Conservation (phyloP, 1,284 basidiomycete species). For the Cryptococcus sp. region DNA sequence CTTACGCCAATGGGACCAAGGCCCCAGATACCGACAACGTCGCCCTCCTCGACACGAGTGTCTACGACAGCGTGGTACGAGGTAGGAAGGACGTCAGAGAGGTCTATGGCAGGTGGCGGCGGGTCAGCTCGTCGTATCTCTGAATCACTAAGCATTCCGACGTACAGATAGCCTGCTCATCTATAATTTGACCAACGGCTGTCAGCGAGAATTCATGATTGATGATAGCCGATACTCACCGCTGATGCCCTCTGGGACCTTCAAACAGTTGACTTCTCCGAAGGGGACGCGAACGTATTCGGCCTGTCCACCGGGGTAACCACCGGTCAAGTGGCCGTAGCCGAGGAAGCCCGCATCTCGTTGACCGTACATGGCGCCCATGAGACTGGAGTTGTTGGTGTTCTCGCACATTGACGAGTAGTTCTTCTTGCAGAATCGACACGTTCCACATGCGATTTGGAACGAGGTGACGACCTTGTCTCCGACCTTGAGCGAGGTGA, state of each 20-base stretch:
- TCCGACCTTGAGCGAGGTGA: slow-evolving; percentile 63
- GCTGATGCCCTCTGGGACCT: slow-evolving; percentile 65
- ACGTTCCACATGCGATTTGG: slow-evolving; percentile 76
- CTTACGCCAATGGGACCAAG: slow-evolving; percentile 47
- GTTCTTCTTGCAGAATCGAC: slow-evolving; percentile 71
- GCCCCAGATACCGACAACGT: slow-evolving; percentile 56
- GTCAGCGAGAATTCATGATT: neutral
- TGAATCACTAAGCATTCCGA: neutral
- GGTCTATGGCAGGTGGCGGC: slow-evolving; percentile 40
- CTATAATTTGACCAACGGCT: slow-evolving; percentile 9
- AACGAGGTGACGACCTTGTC: slow-evolving; percentile 71
- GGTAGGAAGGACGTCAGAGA: slow-evolving; percentile 72
- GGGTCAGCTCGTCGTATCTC: neutral
- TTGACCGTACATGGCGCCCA: slow-evolving; percentile 69
- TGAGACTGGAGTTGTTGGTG: slow-evolving; percentile 64
- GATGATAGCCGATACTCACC: slow-evolving; percentile 56
- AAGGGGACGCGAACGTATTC: slow-evolving; percentile 63
- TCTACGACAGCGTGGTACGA: slow-evolving; percentile 66
- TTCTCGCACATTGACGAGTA: slow-evolving; percentile 70
- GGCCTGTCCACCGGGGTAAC: slow-evolving; percentile 69
- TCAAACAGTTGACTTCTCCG: slow-evolving; percentile 68
- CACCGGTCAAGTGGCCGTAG: slow-evolving; percentile 58
- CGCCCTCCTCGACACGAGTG: slow-evolving; percentile 59
- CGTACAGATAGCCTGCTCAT: slow-evolving; percentile 39
- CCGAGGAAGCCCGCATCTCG: slow-evolving; percentile 73